phyloP scores from a whole-genome alignment of 2,329 filamentous ascomycete species.

The Xylaria sp. region DNA sequence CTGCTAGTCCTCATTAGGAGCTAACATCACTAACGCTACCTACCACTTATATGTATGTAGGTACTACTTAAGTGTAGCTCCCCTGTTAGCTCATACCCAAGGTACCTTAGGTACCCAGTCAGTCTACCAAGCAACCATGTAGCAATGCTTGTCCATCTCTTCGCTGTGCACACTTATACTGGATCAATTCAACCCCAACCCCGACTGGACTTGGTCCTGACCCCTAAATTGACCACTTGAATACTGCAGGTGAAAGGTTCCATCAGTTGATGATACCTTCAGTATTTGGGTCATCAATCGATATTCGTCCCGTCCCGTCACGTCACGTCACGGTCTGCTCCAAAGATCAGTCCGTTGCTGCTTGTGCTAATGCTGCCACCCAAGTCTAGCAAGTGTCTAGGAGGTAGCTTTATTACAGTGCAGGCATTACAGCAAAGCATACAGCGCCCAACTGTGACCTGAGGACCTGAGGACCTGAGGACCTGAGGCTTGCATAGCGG shows the following conservation, averaged over 20 bases:
- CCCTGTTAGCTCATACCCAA: too few relatives aligned
- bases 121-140: too few relatives aligned
- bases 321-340: constrained; percentile 13
- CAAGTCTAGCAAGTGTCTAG: neutral
- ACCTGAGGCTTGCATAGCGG: constrained; percentile 20
- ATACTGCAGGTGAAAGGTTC: constrained; percentile 10
- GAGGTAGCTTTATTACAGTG: neutral
- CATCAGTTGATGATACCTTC: constrained; percentile 1
- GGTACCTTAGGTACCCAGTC: neutral
- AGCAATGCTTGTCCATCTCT: constrained; percentile 17
- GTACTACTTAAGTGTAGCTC: too few relatives aligned
- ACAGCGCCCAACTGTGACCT: constrained; percentile 8
- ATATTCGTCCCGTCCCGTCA: too few relatives aligned
- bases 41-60: too few relatives aligned
- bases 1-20: constrained; percentile 14
- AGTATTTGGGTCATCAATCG: constrained; percentile 6
- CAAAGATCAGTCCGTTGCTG: neutral
- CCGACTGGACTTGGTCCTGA: constrained; percentile 4
- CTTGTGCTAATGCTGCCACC: neutral
- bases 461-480: too few relatives aligned
- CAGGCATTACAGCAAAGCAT: neutral
- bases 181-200: constrained; percentile 22
- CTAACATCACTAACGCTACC: constrained; percentile 2
- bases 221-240: constrained; percentile 16
- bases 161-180: constrained; percentile 8